Evolutionary conservation across 768 basidiomycete species (phyloP), one percentile per base, ranked within the genome.

Genomic region (Mycena epipterygia): DNA sequence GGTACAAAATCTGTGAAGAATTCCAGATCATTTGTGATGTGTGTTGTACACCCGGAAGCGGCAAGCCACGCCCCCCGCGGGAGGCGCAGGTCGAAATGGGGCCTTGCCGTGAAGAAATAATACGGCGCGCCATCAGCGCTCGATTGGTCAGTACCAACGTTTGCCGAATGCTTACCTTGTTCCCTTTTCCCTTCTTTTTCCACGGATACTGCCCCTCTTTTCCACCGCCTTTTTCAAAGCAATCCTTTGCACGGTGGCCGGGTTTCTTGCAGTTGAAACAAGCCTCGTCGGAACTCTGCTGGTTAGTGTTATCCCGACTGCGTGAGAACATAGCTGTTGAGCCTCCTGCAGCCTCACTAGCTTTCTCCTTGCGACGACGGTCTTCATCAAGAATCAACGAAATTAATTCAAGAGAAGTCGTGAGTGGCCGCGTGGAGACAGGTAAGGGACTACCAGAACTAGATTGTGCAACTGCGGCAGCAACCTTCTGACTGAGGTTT

Each of bases 161-260:
- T 48, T 37, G 61, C 61, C 27, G 48, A 8, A 62, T 58, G 57
- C 41, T 51, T 62, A 51, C 61, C 46, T 51, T 62, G 39, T 62
- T 49, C 29, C 61, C 46, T 14, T 49, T 51, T 5, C 32, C 17
- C 29, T 62, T 62, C 46, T 49, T 62, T 33, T 35, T 46, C 32
- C 42, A 46, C 25, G 61, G 61, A 41, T 63, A 52, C 23, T 63
- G 46, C 11, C 61, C 61, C 25, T 63, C 61, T 23, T 63, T 63
- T 30, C 61, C 61, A 51, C 61, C 48, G 19, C 49, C 61, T 41
- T 52, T 62, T 12, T 44, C 60, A 32, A 32, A 62, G 49, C 60
- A 62, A 62, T 62, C 48, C 48, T 62, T 52, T 17, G 46, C 49
- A 17, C 23, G 46, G 49, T 63, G 61, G 37, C 61, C 61, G 49